Base-by-base conservation (phyloP, 768 basidiomycete species). In the Grammothele lineata region DNA sequence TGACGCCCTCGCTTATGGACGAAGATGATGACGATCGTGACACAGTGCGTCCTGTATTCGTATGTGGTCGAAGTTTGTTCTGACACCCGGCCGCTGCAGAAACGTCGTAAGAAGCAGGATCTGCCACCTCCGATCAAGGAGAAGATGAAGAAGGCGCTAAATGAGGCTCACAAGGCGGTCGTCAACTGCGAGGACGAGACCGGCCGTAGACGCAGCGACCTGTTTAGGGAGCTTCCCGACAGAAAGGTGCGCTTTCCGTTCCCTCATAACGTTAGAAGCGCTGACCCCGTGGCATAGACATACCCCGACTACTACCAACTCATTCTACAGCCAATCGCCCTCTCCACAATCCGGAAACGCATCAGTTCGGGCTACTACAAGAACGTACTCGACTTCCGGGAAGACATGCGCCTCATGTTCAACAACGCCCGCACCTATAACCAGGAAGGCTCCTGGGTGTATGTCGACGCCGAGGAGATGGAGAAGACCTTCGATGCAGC, bases 391-490 rank as follows among this genome's bases (percentile, higher is more conserved):
- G 71, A 77, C 47, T 92, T 83, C 69, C 73, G 78, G 47, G 78
- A 81, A 37, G 92, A 95, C 64, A 92, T 86, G 82, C 77, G 77
- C 55, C 76, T 92, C 46, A 93, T 99, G 87, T 97, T 94, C 66
- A 77, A 81, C 65, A 98, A 98, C 59, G 94, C 95, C 4, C 78
- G 88, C 57, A 87, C 81, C 36, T 98, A 92, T 73, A 97, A 97
- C 64, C 85, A 87, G 65, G 92, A 95, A 66, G 92, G 87, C 1
- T 94, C 92, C 0, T 92, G 90, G 87, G 92, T 96, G 30, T 95
- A 93, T 66, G 75, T 87, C 50, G 92, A 95, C 51, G 93, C 95
- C 7, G 87, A 91, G 40, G 89, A 92, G 70, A 91, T 94, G 87
- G 87, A 95, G 68, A 88, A 87, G 61, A 83, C 84, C 40, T 92